Evolutionary conservation across 805 yeast species (phyloP).

Genomic region (Candida insectorum): DNA sequence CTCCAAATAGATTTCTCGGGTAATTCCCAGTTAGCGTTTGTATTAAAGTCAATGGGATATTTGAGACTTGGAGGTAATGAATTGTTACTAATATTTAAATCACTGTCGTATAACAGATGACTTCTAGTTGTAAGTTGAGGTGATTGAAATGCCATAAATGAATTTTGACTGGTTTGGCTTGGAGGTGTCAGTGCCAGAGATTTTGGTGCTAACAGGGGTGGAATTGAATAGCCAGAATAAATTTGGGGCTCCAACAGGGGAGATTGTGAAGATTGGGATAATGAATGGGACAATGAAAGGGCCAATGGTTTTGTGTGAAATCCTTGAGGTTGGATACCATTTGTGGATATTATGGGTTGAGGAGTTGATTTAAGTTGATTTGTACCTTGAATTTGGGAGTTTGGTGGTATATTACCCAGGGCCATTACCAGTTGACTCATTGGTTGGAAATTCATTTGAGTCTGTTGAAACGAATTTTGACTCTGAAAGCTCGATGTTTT

Average conservation of each 20-base stretch:
- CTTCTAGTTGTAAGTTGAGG: slow-evolving; percentile 2
- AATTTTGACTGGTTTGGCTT: background rate
- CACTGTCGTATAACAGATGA: slow-evolving; percentile 5
- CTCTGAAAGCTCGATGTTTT: too few species aligned
- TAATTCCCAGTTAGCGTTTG: slow-evolving; percentile 8
- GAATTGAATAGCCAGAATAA: slow-evolving; percentile 1
- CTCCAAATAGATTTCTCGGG: slow-evolving; percentile 11
- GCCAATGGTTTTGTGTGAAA: too few species aligned
- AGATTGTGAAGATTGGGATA: background rate
- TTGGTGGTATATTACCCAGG: too few species aligned
- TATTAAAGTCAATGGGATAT: slow-evolving; percentile 2
- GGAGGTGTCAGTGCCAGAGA: slow-evolving; percentile 1
- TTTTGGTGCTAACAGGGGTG: background rate
- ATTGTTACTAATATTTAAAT: slow-evolving; percentile 10
- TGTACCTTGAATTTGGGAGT: too few species aligned
- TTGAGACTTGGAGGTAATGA: slow-evolving; percentile 8
- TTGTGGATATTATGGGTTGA: too few species aligned
- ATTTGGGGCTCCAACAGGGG: background rate
- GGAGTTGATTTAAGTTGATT: too few species aligned
- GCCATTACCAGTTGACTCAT: too few species aligned
- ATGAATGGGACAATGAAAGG: too few species aligned
- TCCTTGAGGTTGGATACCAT: too few species aligned
- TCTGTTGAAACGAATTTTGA: too few species aligned
- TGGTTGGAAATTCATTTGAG: too few species aligned
- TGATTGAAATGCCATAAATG: slow-evolving; percentile 3